Evolutionary conservation across 345 rosid genomes (phyloP), one percentile per base, ranked within the genome.

Genomic region (Hibiscus trionum): DNA sequence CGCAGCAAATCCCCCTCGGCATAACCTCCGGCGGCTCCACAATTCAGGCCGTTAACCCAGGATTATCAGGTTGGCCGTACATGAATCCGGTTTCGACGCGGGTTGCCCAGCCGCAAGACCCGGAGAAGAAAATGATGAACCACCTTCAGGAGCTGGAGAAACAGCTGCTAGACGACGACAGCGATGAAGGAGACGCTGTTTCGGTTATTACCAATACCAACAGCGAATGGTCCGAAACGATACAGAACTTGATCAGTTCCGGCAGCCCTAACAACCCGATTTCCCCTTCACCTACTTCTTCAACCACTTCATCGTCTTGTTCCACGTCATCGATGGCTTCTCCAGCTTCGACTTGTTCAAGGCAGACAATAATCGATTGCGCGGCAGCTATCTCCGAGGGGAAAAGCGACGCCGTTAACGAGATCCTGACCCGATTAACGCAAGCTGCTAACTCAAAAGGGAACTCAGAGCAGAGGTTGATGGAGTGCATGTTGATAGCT

Each of bases 1-100:
- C 75, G 4, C 82, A 80, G 37, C 52, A 33, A n/a, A 16, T 67
- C n/a, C 56, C 37, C 35, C 17, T 75, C 58, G 72, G 75, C 5
- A 11, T 62, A 9, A 65, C 50, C 50, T 16, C 16, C n/a, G 55
- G n/a, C 55, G 55, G 55, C 17, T 42, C 11, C 4, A 19, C 42
- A 8, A 50, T 55, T 70, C 78, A 71, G 70, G 64, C 77, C 42
- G 37, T 58, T 74, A 73, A 52, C 56, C 66, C 63, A 16, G 42
- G 65, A 24, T 73, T 81, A 26, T 1, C 84, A 14, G 87, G 77
- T 0, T 74, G 76, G 42, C 78, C 85, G 46, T 81, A 67, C 70
- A 57, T 73, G 26, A 85, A 83, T 73, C 75, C 81, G 72, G 83
- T 71, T 61, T 50, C 19, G 55, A 15, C 7, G 16, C 55, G 55